phyloP scores from a whole-genome alignment of 208 protist species.

The Trypanosoma congolense region DNA sequence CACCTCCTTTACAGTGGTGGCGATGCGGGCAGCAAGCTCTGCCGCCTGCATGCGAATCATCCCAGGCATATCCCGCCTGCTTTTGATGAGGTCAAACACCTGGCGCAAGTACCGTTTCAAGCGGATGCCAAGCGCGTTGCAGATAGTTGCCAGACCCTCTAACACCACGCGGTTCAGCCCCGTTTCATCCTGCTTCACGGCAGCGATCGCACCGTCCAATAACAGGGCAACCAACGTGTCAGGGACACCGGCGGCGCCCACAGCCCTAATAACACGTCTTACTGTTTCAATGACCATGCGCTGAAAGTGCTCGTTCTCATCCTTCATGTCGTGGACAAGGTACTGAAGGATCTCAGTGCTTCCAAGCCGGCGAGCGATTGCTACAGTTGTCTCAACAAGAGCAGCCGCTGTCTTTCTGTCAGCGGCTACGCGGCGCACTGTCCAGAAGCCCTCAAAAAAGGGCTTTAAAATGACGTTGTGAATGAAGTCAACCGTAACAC shows the following conservation, averaged over 20 bases:
- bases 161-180: slow-evolving; percentile 85
- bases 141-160: slow-evolving; percentile 92
- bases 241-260: slow-evolving; percentile 89
- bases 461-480: slow-evolving; percentile 84
- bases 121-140: slow-evolving; percentile 91
- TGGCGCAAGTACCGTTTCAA: slow-evolving; percentile 93
- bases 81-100: slow-evolving; percentile 96
- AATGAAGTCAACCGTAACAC: slow-evolving; percentile 93
- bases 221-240: slow-evolving; percentile 90
- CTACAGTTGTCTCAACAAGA: slow-evolving; percentile 95
- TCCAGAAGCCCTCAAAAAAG: slow-evolving; percentile 95
- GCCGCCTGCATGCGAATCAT: slow-evolving; percentile 95
- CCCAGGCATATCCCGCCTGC: slow-evolving; percentile 93
- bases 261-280: slow-evolving; percentile 67
- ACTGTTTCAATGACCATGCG: slow-evolving; percentile 94
- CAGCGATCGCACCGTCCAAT: slow-evolving; percentile 96
- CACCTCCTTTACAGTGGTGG: slow-evolving; percentile 92
- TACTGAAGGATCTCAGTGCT: slow-evolving; percentile 88
- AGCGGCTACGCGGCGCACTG: slow-evolving; percentile 93
- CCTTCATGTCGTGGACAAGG: slow-evolving; percentile 97
- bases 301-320: slow-evolving; percentile 97
- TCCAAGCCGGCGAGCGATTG: slow-evolving; percentile 95
- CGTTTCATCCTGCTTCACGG: slow-evolving; percentile 95
- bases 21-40: slow-evolving; percentile 94
- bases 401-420: slow-evolving; percentile 91